Evolutionary conservation across 768 basidiomycete genomes (phyloP).

Genomic region (Leucosporidium yakuticum): DNA sequence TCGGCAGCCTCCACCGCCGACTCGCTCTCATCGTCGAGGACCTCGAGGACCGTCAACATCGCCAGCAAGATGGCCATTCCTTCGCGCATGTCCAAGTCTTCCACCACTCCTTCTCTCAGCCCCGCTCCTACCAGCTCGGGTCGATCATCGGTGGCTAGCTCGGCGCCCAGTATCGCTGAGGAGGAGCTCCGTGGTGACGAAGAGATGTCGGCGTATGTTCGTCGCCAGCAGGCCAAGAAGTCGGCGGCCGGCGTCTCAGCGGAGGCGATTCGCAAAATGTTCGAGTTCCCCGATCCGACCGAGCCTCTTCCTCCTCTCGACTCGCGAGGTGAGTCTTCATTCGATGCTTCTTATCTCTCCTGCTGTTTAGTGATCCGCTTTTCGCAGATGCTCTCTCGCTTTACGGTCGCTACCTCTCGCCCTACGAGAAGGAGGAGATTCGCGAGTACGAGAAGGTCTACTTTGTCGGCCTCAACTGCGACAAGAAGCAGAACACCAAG

Average conservation of each 20-base stretch:
- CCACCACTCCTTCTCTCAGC: conserved; percentile 43
- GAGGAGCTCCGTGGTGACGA: conserved; percentile 86
- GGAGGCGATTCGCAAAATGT: conserved; percentile 76
- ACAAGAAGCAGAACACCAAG: conserved; percentile 72
- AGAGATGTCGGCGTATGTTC: conserved; percentile 93
- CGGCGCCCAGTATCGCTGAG: conserved; percentile 56
- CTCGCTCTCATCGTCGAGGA: conserved; percentile 4
- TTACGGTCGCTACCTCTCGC: conserved; percentile 62
- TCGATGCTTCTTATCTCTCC: background rate
- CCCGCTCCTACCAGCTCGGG: conserved; percentile 70
- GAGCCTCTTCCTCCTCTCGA: conserved; percentile 61
- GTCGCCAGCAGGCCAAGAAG: conserved; percentile 81
- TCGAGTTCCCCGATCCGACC: conserved; percentile 87
- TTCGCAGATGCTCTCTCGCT: conserved; percentile 42
- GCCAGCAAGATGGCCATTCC: conserved; percentile 54
- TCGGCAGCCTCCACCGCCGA: conserved; percentile 14
- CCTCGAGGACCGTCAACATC: conserved; percentile 39
- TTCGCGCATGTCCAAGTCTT: conserved; percentile 46
- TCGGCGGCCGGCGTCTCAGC: conserved; percentile 74
- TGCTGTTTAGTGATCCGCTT: background rate
- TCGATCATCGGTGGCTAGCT: conserved; percentile 73
- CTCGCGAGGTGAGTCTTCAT: conserved; percentile 58
- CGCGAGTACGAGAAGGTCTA: conserved; percentile 79
- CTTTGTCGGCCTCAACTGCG: conserved; percentile 68
- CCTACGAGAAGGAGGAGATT: conserved; percentile 86